These are phyloP conservation scores for Lycium ferocissimum DNA, from an alignment of 257 asterid genomes.

Conservation along the genomic window DNA sequence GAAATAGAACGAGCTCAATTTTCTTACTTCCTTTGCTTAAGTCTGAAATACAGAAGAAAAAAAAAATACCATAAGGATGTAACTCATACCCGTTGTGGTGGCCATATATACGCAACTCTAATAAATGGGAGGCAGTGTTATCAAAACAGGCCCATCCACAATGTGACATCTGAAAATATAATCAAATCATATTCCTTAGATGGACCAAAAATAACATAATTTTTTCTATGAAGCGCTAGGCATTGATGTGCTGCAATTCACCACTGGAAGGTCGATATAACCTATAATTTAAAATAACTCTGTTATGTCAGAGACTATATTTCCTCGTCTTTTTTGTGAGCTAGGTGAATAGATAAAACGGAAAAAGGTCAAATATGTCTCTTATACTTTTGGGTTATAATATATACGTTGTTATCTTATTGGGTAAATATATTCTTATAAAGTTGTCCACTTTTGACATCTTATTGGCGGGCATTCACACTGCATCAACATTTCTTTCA, in stretches of 20 bases:
- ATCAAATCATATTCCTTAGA: not conserved
- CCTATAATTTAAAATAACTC: not conserved
- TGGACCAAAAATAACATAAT: not conserved
- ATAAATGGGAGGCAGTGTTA: constrained; percentile 10
- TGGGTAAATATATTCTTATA: no score
- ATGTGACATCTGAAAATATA: not conserved
- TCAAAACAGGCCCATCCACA: constrained; percentile 6
- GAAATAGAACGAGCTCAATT: not conserved
- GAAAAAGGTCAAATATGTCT: no score
- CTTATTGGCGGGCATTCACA: no score
- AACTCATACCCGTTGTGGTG: not conserved
- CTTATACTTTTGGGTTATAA: no score
- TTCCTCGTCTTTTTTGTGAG: not conserved
- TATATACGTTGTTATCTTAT: no score
- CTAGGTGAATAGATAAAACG: not conserved
- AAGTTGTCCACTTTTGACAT: no score
- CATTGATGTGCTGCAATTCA: constrained; percentile 14
- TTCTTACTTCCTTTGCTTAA: not conserved
- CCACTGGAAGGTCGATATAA: not conserved
- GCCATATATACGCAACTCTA: not conserved
- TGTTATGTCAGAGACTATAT: not conserved
- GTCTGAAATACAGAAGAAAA: not conserved
- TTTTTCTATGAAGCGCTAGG: not conserved
- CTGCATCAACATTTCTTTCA: no score
- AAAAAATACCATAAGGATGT: not conserved